Conservation (phyloP, 2,329 filamentous ascomycete genomes). For the Aspergillus caelatus region DNA sequence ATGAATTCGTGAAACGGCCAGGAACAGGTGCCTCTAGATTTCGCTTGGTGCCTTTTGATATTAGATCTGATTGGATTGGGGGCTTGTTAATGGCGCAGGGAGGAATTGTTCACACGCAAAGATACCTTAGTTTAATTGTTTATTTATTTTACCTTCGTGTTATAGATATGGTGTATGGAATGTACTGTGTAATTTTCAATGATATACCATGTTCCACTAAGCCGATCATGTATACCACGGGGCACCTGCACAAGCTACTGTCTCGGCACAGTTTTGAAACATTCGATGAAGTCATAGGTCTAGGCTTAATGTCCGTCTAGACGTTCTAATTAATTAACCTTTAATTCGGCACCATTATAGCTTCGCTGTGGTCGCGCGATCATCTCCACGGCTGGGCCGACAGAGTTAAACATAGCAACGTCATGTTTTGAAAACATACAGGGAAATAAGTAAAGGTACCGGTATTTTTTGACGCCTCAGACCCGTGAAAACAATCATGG, state of each 20-base stretch:
- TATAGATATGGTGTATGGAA: background rate
- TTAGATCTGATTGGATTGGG: background rate
- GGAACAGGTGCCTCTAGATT: background rate
- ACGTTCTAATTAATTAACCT: too few species aligned
- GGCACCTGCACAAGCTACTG: too few species aligned
- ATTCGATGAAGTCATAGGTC: background rate
- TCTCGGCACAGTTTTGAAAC: background rate
- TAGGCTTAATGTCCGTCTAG: too few species aligned
- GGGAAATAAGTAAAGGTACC: too few species aligned
- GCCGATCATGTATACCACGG: background rate
- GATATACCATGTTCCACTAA: background rate
- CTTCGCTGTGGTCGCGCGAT: background rate
- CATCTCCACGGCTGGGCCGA: background rate
- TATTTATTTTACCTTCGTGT: background rate
- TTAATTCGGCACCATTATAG: too few species aligned
- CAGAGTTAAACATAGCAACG: background rate
- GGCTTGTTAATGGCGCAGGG: slow-evolving; percentile 2
- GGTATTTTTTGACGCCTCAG: background rate
- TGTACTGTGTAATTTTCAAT: background rate
- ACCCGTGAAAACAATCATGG: background rate
- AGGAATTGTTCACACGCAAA: slow-evolving; percentile 8
- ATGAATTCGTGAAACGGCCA: background rate
- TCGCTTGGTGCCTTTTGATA: background rate
- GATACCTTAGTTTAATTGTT: slow-evolving; percentile 12
- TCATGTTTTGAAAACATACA: background rate